Evolutionary conservation across 768 basidiomycete genomes (phyloP).

Genomic region (Nidularia pulvinata): DNA sequence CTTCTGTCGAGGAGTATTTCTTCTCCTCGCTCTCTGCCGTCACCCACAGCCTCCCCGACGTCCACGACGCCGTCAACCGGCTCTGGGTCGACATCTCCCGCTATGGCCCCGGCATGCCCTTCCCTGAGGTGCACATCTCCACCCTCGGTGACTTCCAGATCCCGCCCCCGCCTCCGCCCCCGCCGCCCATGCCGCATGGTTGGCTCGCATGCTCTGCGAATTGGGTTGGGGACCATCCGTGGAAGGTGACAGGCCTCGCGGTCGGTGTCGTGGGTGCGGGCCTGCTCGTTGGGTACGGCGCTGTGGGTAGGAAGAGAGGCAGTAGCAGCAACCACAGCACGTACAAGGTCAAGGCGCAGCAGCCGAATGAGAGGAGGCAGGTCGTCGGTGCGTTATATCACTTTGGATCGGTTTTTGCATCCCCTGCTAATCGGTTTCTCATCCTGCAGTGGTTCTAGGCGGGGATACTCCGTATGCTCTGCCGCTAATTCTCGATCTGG

Average conservation of each 20-base stretch:
- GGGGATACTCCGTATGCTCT: slow-evolving; percentile 74
- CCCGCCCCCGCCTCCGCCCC: slow-evolving; percentile 51
- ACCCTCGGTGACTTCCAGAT: slow-evolving; percentile 73
- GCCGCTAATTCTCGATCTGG: slow-evolving; percentile 73
- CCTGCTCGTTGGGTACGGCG: slow-evolving; percentile 58
- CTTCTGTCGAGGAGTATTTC: slow-evolving; percentile 64
- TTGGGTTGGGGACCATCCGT: slow-evolving; percentile 62
- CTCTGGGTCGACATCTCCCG: slow-evolving; percentile 82
- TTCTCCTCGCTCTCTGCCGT: slow-evolving; percentile 53
- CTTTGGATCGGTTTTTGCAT: not conserved
- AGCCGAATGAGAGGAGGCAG: slow-evolving; percentile 55
- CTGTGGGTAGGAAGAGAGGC: slow-evolving; percentile 26
- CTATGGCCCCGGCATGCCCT: slow-evolving; percentile 71
- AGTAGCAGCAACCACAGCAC: slow-evolving; percentile 1
- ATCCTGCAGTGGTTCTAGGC: slow-evolving; percentile 68
- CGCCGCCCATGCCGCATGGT: slow-evolving; percentile 55
- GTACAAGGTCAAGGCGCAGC: slow-evolving; percentile 40
- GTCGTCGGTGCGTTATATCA: slow-evolving; percentile 57
- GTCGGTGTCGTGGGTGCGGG: slow-evolving; percentile 61
- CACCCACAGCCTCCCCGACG: slow-evolving; percentile 58
- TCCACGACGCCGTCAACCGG: slow-evolving; percentile 65
- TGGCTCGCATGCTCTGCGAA: slow-evolving; percentile 43
- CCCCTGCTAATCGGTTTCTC: not conserved
- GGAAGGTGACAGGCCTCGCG: slow-evolving; percentile 53
- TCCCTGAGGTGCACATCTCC: slow-evolving; percentile 54